These are phyloP conservation scores for Musa troglodytarum DNA, from an alignment of 176 grass and related monocot genomes.

Conservation along the genomic window DNA sequence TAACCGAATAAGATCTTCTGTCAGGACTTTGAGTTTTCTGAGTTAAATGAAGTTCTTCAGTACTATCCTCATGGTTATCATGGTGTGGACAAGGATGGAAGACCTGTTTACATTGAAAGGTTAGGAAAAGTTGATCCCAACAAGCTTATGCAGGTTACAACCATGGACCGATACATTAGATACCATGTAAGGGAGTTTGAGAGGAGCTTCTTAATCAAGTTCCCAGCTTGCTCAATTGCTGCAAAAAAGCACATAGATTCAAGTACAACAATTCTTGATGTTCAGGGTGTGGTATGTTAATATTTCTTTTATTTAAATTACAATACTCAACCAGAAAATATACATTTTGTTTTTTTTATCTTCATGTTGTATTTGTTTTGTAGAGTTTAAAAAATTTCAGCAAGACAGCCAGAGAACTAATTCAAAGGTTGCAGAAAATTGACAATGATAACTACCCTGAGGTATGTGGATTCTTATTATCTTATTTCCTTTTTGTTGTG, in stretches of 20 bases:
- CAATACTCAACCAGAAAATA: neutral
- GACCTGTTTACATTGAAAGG: neutral
- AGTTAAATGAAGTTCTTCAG: neutral
- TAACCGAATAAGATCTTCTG: neutral
- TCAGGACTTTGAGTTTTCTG: neutral
- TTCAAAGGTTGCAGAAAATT: neutral
- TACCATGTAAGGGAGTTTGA: slow-evolving; percentile 10
- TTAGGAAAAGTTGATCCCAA: slow-evolving; percentile 1
- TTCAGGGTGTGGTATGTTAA: neutral
- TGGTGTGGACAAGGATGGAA: neutral
- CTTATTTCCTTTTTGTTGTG: neutral
- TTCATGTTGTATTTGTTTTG: neutral
- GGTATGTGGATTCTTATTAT: neutral
- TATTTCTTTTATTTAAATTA: neutral
- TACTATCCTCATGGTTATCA: slow-evolving; percentile 4
- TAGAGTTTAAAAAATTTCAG: slow-evolving; percentile 1
- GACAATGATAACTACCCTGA: slow-evolving; percentile 1
- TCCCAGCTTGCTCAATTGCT: slow-evolving; percentile 2
- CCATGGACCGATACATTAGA: slow-evolving; percentile 1
- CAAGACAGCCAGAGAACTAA: slow-evolving; percentile 1
- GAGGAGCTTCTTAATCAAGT: slow-evolving; percentile 6
- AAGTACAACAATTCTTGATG: slow-evolving; percentile 5
- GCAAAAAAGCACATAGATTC: slow-evolving; percentile 6
- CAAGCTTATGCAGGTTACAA: neutral
- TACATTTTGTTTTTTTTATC: neutral